These are phyloP conservation scores for Cantharellus anzutake DNA, from an alignment of 768 basidiomycete genomes.

Conservation along the genomic window DNA sequence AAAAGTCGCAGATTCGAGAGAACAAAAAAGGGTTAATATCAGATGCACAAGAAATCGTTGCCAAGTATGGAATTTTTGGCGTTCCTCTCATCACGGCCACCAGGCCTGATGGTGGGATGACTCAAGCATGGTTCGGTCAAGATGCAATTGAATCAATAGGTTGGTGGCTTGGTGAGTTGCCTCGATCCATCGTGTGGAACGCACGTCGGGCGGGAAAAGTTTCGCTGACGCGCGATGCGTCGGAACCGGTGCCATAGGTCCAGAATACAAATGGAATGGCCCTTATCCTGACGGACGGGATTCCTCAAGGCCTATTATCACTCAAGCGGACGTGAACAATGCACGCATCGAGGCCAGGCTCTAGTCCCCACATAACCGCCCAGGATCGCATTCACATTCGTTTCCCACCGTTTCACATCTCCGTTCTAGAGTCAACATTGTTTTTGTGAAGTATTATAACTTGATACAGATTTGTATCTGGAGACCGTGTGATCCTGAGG, in stretches of 20 bases:
- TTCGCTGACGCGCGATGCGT: too few species aligned
- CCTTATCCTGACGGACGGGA: not conserved
- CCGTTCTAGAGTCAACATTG: too few species aligned
- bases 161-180: not conserved
- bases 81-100: not conserved
- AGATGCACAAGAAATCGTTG: not conserved
- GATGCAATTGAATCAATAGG: not conserved
- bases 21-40: not conserved
- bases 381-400: too few species aligned
- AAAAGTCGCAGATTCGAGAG: not conserved
- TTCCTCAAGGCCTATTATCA: not conserved
- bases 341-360: too few species aligned
- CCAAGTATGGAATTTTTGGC: not conserved
- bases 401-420: not conserved
- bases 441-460: too few species aligned
- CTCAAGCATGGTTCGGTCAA: not conserved
- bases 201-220: too few species aligned
- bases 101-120: not conserved
- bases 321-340: not conserved
- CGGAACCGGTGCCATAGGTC: not conserved
- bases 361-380: too few species aligned
- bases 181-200: not conserved
- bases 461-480: too few species aligned
- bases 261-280: not conserved
- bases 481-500: too few species aligned